Conservation (phyloP, 169 alveolate species). For the Blepharisma undulans region DNA sequence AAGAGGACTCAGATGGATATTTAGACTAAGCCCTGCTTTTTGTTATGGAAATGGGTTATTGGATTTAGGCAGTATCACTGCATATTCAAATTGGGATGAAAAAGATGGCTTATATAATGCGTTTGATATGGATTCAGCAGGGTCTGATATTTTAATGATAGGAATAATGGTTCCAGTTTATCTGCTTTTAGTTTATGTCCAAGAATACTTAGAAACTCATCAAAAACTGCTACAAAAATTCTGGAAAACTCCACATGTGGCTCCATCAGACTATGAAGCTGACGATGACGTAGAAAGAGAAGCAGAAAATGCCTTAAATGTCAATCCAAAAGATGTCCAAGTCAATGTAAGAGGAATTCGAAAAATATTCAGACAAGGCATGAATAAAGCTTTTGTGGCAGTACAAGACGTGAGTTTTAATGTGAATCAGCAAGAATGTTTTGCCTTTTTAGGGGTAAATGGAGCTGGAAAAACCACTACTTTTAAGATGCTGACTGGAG, state of each 20-base stretch:
- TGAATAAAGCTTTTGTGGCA: slow-evolving; percentile 48
- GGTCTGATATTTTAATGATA: slow-evolving; percentile 39
- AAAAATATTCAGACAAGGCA: slow-evolving; percentile 55
- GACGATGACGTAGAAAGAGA: neutral
- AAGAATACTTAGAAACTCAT: slow-evolving; percentile 39
- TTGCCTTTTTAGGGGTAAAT: slow-evolving; percentile 90
- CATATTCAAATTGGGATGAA: neutral
- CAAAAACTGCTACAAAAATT: neutral
- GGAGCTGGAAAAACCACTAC: slow-evolving; percentile 93
- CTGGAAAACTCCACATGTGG: slow-evolving; percentile 28
- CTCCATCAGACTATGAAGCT: slow-evolving; percentile 45
- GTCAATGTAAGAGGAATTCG: slow-evolving; percentile 53
- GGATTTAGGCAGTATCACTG: slow-evolving; percentile 1
- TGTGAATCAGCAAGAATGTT: slow-evolving; percentile 77
- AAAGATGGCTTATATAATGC: slow-evolving; percentile 1
- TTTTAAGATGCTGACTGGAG: slow-evolving; percentile 80
- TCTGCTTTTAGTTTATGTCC: slow-evolving; percentile 15
- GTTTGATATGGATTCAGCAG: slow-evolving; percentile 44
- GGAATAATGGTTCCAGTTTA: slow-evolving; percentile 28
- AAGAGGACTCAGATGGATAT: slow-evolving; percentile 44
- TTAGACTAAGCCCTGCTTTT: slow-evolving; percentile 58
- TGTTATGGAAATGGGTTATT: slow-evolving; percentile 60
- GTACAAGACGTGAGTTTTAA: slow-evolving; percentile 71
- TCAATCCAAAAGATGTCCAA: slow-evolving; percentile 55
- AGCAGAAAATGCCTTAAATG: slow-evolving; percentile 49